Evolutionary conservation across 768 basidiomycete species (phyloP).

Genomic region (Mycena vulgaris): DNA sequence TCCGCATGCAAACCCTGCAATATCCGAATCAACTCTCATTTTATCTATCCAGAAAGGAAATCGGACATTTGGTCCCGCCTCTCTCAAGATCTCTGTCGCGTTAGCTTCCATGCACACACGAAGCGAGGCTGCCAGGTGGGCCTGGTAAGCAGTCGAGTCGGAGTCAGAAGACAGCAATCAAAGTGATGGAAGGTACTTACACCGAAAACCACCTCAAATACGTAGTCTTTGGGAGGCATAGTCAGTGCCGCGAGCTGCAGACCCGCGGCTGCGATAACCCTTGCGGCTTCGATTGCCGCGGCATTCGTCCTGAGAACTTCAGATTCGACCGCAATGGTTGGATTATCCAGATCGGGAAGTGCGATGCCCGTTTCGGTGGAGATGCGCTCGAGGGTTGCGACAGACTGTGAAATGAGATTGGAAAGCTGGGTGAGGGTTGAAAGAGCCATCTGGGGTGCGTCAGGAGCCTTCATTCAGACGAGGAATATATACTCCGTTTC

Average conservation of each 20-base stretch:
- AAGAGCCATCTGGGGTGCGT: constrained; percentile 32
- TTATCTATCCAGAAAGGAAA: constrained; percentile 5
- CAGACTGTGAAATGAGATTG: constrained; percentile 41
- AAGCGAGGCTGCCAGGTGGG: constrained; percentile 41
- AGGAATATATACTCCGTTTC: constrained; percentile 19
- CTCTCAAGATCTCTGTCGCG: constrained; percentile 55
- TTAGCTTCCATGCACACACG: constrained; percentile 48
- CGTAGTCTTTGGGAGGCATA: constrained; percentile 11
- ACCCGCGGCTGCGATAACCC: constrained; percentile 48
- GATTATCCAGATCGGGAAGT: constrained; percentile 44
- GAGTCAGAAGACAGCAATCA: constrained; percentile 25
- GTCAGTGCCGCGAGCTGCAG: constrained; percentile 45
- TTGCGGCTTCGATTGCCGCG: constrained; percentile 44
- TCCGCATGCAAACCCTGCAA: constrained; percentile 49
- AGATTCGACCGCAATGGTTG: constrained; percentile 41
- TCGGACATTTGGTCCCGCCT: constrained; percentile 49
- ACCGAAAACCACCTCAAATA: constrained; percentile 40
- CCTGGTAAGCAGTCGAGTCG: constrained; percentile 3
- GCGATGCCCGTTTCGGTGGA: constrained; percentile 31
- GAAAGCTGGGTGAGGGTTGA: constrained; percentile 32
- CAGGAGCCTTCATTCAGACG: constrained; percentile 21
- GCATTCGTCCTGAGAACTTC: constrained; percentile 45
- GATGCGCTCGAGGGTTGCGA: constrained; percentile 39
- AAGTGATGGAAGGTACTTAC: constrained; percentile 33
- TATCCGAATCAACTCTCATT: neutral